Evolutionary conservation across 148 eudicot species (phyloP), one percentile per base, ranked within the genome.

Genomic region (Dysphania ambrosioides): DNA sequence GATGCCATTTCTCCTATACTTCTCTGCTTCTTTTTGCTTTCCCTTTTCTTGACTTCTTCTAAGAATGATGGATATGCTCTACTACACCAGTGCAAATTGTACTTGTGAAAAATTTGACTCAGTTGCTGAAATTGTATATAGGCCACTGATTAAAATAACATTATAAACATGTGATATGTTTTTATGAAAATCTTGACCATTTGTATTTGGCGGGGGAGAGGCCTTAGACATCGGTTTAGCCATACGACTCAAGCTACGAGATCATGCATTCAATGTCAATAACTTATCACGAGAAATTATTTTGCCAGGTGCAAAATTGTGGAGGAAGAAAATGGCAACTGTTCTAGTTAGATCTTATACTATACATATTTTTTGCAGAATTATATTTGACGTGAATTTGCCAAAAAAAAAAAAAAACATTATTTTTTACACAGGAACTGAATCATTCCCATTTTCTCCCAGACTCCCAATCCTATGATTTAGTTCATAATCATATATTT

Each of bases 1-100:
- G 87, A 82, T 29, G 89, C 86, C 87, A 84, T 86, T 47, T 47
- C 19, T 47, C 15, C 51, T n/a, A n/a, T n/a, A n/a, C n/a, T n/a
- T n/a, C 51, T 19, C 4, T 47, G 12, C 51, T 13, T 44, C 2
- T 13, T 10, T 44, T 13, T 44, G 12, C 15, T 44, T 44, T 44
- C 19, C 3, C 3, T 11, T 18, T 44, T 44, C 15, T 12, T 15
- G 12, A n/a, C n/a, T 47, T 47, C 16, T 47, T 2, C 2, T 15
- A 12, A 47, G 51, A 47, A 19, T 47, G 51, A 47, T 47, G 51
- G 18, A 12, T 47, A 47, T 47, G 51, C 15, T 47, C 51, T 11
- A 47, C 51, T 47, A 12, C 19, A 47, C 51, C 3, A 47, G 51
- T 47, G 16, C 21, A 12, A 47, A 12, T 47, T 47, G 15, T 47